A percentile compares a stretch with the other conserved stretches of the same genome.
Evolutionary conservation across 495 filamentous ascomycete genomes (phyloP).

Genomic region (Daldinia bambusicola): DNA sequence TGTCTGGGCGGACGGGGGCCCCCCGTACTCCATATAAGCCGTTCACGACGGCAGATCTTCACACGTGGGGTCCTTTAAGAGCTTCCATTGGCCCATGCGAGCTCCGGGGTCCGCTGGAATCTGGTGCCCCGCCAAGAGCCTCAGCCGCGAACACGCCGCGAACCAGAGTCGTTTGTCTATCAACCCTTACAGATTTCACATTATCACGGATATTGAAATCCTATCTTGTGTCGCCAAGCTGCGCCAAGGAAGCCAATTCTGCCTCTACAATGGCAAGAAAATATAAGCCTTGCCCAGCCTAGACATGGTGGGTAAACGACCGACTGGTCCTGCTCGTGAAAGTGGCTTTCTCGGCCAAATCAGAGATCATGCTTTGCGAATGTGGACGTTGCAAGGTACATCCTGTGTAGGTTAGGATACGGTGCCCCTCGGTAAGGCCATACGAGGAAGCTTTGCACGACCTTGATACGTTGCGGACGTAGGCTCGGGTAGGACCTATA

Average conservation of each 20-base stretch:
- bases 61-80: constrained; percentile 34
- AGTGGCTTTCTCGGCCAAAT: constrained; percentile 20
- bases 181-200: constrained; percentile 17
- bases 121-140: constrained; percentile 38
- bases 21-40: constrained; percentile 28
- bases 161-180: constrained; percentile 21
- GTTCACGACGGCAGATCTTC: constrained; percentile 30
- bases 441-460: constrained; percentile 11
- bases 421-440: constrained; percentile 34
- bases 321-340: constrained; percentile 23
- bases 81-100: constrained; percentile 21
- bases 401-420: constrained; percentile 2
- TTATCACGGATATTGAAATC: constrained; percentile 39
- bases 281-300: constrained; percentile 34
- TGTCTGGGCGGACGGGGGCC: constrained; percentile 29
- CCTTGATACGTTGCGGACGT: constrained; percentile 4
- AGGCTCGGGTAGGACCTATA: constrained; percentile 32
- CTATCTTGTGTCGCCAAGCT: constrained; percentile 33
- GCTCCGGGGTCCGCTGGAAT: constrained; percentile 6
- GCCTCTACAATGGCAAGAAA: constrained; percentile 21
- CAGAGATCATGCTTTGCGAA: constrained; percentile 25
- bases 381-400: constrained; percentile 17
- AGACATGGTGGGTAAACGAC: constrained; percentile 18
- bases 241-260: constrained; percentile 36
- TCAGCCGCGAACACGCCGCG: constrained; percentile 38